Conservation (phyloP, 208 protist genomes). For the Balamuthia mandrillaris region DNA sequence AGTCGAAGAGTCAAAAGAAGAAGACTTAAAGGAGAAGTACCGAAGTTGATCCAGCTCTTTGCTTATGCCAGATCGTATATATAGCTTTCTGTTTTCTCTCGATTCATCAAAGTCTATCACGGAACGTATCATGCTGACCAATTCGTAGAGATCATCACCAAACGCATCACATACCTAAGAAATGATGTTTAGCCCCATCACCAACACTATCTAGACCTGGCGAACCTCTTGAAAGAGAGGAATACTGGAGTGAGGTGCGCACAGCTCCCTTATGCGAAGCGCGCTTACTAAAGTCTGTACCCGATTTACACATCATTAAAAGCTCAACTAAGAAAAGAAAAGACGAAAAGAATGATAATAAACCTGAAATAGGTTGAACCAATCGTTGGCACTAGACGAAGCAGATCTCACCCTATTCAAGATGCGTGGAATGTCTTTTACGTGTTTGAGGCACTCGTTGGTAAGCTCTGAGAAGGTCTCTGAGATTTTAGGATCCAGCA, state of each 20-base stretch:
- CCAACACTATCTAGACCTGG: too few species aligned
- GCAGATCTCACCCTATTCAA: background rate
- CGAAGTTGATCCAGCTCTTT: background rate
- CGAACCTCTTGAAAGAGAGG: too few species aligned
- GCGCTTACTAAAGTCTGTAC: background rate
- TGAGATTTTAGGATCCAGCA: background rate
- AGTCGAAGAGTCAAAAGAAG: too few species aligned
- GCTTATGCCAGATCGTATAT: background rate
- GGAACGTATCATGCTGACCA: background rate
- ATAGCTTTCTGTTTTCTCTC: background rate
- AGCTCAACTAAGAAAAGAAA: too few species aligned
- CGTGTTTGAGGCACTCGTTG: background rate
- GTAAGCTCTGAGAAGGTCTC: background rate
- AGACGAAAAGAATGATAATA: background rate
- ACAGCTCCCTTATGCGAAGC: background rate
- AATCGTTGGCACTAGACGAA: background rate
- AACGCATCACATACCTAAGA: background rate
- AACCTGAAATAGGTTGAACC: background rate
- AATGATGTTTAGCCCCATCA: too few species aligned
- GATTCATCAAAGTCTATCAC: slow-evolving; percentile 1
- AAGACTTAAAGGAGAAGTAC: too few species aligned
- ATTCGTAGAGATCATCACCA: background rate
- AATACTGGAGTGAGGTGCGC: background rate
- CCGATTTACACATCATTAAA: too few species aligned
- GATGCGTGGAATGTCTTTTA: slow-evolving; percentile 12